Conservation (phyloP, 2,329 filamentous ascomycete species). For the Fusarium palustre region DNA sequence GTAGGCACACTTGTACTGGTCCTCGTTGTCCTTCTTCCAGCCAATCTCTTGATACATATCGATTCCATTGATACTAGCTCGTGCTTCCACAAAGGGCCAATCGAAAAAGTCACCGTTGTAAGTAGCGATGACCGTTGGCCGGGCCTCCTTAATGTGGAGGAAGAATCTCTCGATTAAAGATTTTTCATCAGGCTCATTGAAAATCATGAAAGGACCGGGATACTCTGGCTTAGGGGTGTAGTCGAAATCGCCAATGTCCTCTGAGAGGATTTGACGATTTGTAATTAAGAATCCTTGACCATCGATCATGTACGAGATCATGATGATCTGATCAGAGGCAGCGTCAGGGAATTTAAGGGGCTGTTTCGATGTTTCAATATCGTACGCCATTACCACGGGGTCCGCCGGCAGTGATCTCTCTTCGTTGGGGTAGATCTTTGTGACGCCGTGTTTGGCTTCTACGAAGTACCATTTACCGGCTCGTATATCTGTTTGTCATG, state of each 20-base stretch:
- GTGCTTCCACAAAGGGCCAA: constrained; percentile 97
- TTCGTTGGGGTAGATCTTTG: constrained; percentile 85
- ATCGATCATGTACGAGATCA: constrained; percentile 99
- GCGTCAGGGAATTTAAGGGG: constrained; percentile 97
- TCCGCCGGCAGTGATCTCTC: constrained; percentile 91
- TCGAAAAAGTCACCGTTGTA: constrained; percentile 99
- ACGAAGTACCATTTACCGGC: constrained; percentile 98
- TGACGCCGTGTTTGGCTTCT: constrained; percentile 90
- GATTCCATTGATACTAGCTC: constrained; percentile 93
- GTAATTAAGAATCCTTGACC: constrained; percentile 98
- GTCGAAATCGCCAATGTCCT: constrained; percentile 97
- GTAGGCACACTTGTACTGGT: constrained; percentile 95
- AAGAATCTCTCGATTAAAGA: constrained; percentile 91
- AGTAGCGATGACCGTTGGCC: constrained; percentile 97
- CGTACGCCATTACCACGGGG: constrained; percentile 97
- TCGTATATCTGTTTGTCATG: constrained; percentile 77
- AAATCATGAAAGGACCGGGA: constrained; percentile 94
- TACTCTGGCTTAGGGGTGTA: constrained; percentile 99
- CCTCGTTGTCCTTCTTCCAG: constrained; percentile 93
- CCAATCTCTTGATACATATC: constrained; percentile 99
- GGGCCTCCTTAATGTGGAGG: constrained; percentile 91
- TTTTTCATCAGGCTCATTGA: constrained; percentile 97
- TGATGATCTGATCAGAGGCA: constrained; percentile 97
- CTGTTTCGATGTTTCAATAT: constrained; percentile 97
- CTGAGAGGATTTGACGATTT: constrained; percentile 96